Evolutionary conservation across 2,329 filamentous ascomycete genomes (phyloP), one percentile per base, ranked within the genome.

Genomic region (Chaetomium sp.): DNA sequence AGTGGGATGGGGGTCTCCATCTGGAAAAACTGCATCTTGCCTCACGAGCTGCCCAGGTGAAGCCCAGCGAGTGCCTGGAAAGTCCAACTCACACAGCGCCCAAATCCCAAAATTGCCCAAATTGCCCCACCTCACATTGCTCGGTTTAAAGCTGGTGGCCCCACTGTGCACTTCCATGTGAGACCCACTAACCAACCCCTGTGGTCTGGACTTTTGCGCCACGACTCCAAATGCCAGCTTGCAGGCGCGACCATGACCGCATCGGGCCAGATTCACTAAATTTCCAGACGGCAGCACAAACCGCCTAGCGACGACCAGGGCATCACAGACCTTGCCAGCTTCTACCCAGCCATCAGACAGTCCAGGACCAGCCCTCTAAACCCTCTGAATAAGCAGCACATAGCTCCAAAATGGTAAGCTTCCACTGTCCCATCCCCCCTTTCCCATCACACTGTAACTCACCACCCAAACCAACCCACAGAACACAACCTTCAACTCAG

Each of bases 401-500:
- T 47, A 23, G 21, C 45, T 23, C n/a, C 45, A 47, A 47, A 4
- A 47, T 47, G 45, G 45, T 47, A 4, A 21, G 45, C 45, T 23
- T 47, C 19, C 8, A 9, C 45, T n/a, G 6, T 21, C 45, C 5
- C 19, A 21, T 10, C 9, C n/a, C n/a, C 45, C 45, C 42, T 19
- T 27, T 23, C 10, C 54, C 13, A 21, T 38, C 16, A 29, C 27
- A 19, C 38, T 38, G 16, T 42, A 12, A 42, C 38, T 42, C 2
- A 42, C 16, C 38, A 53, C 13, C 42, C 12, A 1, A 33, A n/a
- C 16, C n/a, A 16, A 47, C n/a, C n/a, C 16, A 29, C 64, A 93
- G 91, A 94, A 93, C 75, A 88, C 90, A 16, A 84, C 92, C 68
- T 96, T 95, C 83, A 96, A 96, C 78, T 90, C 90, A 58, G 92